These are phyloP conservation scores for Fusarium sp. DNA, from an alignment of 2,329 filamentous ascomycete genomes.

Conservation along the genomic window DNA sequence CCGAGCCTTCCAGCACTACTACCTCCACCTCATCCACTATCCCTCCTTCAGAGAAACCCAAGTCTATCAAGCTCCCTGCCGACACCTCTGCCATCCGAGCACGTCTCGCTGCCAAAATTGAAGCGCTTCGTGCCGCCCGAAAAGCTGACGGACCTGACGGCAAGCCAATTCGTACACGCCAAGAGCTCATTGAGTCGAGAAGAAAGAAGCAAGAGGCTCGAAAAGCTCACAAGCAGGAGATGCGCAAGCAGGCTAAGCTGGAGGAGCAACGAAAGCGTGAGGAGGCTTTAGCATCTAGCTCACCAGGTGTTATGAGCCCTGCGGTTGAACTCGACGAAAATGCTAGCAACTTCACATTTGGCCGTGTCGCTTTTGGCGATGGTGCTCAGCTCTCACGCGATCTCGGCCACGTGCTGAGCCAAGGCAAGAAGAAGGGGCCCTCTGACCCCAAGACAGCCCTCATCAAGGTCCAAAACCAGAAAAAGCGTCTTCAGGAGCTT, in stretches of 20 bases:
- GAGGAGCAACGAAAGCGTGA: conserved; percentile 78
- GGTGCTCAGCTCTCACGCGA: conserved; percentile 82
- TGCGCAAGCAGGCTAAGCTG: conserved; percentile 78
- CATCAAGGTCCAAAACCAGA: conserved; percentile 86
- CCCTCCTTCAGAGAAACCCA: conserved; percentile 68
- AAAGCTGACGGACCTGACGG: conserved; percentile 89
- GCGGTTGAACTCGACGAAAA: conserved; percentile 61
- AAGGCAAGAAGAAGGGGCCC: conserved; percentile 78
- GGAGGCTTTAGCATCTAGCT: conserved; percentile 70
- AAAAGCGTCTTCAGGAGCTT: conserved; percentile 78
- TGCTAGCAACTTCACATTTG: conserved; percentile 83
- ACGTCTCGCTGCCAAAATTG: conserved; percentile 83
- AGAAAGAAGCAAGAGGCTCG: conserved; percentile 87
- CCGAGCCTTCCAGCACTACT: conserved; percentile 64
- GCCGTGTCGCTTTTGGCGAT: conserved; percentile 89
- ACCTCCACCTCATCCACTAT: conserved; percentile 77
- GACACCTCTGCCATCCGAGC: conserved; percentile 80
- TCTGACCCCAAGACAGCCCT: conserved; percentile 87
- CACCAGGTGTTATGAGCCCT: conserved; percentile 68
- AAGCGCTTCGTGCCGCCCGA: conserved; percentile 82
- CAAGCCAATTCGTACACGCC: conserved; percentile 79
- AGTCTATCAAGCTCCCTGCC: conserved; percentile 72
- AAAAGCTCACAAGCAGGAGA: conserved; percentile 88
- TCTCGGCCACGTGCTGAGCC: conserved; percentile 66
- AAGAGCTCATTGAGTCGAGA: conserved; percentile 91